Conservation (phyloP, 176 grass and related monocot genomes). For the Miscanthus lutarioriparius region DNA sequence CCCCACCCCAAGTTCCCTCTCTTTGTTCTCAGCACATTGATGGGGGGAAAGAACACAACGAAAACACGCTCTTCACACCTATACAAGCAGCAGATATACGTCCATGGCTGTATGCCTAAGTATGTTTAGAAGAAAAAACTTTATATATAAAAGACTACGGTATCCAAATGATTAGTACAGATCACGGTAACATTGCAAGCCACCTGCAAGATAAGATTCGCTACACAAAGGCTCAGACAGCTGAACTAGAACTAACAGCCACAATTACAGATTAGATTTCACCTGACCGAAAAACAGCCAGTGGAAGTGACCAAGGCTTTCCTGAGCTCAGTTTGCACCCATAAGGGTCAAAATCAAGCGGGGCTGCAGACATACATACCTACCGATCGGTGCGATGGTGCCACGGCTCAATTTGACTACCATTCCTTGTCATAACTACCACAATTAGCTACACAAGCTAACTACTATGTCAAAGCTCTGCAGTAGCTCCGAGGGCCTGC, state of each 20-base stretch:
- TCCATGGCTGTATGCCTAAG: not conserved
- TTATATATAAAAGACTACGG: not conserved
- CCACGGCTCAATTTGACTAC: not conserved
- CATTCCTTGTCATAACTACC: not conserved
- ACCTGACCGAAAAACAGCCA: not conserved
- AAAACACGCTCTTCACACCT: not conserved
- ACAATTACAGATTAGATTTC: not conserved
- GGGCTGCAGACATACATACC: not conserved
- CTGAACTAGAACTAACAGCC: not conserved
- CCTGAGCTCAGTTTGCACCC: not conserved
- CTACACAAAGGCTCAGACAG: not conserved
- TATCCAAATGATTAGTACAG: not conserved
- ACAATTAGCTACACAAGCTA: not conserved
- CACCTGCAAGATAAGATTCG: not conserved
- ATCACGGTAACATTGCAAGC: not conserved
- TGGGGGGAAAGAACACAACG: too few relatives aligned
- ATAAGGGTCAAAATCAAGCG: not conserved
- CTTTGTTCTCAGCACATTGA: not conserved
- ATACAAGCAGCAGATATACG: not conserved
- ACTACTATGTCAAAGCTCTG: not conserved
- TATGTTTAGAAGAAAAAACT: not conserved
- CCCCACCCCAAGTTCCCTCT: too few relatives aligned
- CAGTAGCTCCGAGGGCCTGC: not conserved
- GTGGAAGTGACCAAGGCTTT: not conserved
- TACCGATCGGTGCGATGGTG: not conserved